Base-by-base conservation (phyloP, 2,329 filamentous ascomycete genomes). In the Fusarium graminum region DNA sequence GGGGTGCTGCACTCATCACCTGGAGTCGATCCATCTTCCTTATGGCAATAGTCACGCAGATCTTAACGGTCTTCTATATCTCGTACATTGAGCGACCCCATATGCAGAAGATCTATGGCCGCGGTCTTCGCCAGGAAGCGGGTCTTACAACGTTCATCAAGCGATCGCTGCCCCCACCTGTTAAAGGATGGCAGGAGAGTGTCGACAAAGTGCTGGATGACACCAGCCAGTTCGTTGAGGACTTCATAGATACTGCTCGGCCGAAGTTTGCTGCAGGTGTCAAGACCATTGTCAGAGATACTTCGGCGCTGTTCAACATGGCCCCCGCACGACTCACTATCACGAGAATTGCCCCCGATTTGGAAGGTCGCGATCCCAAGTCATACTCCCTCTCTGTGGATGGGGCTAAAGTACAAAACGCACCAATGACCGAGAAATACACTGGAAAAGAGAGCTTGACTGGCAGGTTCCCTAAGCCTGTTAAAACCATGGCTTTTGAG, bases 71-170 rank as follows among this genome's bases (percentile, higher is more conserved):
- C 30, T 88, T 84, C 29, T 97, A 97, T 80, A 92, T 99, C 53
- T 92, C 97, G 59, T 92, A 94, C 68, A 92, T 99, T 11, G 95
- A 99, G 79, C 90, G 94, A 61, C 95, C 94, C 14, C 95, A 99
- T 77, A 98, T 99, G 94, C 92, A 97, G 77, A 98, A 97, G 83
- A 86, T 98, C 17, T 99, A 99, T 74, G 94, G 95, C 40, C 85
- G 89, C 71, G 90, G 89, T 70, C 82, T 99, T 43, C 90, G 95
- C 59, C 83, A 90, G 67, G 93, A 97, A 76, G 95, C 95, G 12
- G 95, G 95, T 47, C 84, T 99, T 38, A 94, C 94, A 59, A 96
- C 94, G 80, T 97, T 92, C 73, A 86, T 99, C 76, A 92, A 93
- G 77, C 89, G 91, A 65, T 93, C 93, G 12, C 82, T 99, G 25